phyloP scores from a whole-genome alignment of 495 filamentous ascomycete species.

The Podospora tetraspora region DNA sequence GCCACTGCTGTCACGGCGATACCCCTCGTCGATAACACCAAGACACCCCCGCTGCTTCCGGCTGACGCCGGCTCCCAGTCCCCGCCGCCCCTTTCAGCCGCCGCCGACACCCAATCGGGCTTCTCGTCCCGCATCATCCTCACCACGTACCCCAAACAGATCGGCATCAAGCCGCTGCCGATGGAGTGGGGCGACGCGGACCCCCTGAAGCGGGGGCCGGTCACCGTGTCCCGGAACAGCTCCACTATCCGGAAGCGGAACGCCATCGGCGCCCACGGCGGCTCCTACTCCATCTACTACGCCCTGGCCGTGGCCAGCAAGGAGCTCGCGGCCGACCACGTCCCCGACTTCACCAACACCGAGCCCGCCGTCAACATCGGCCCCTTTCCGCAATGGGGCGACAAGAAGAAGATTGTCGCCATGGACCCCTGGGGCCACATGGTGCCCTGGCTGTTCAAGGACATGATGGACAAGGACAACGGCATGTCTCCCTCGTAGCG shows the following conservation, averaged over 20 bases:
- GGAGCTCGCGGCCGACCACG: conserved; percentile 75
- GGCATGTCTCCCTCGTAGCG: conserved; percentile 25
- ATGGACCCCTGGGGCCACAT: conserved; percentile 95
- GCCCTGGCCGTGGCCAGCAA: conserved; percentile 89
- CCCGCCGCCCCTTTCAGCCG: conserved; percentile 11
- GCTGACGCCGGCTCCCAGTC: conserved; percentile 31
- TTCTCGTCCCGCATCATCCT: conserved; percentile 41
- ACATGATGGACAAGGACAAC: conserved; percentile 61
- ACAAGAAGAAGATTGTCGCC: conserved; percentile 91
- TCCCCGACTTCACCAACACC: conserved; percentile 88
- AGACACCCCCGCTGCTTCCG: conserved; percentile 25
- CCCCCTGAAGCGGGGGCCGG: conserved; percentile 69
- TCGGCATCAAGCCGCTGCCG: conserved; percentile 82
- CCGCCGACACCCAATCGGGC: conserved; percentile 21
- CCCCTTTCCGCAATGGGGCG: conserved; percentile 82
- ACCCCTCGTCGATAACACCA: conserved; percentile 19
- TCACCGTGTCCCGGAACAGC: conserved; percentile 76
- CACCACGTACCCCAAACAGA: conserved; percentile 91
- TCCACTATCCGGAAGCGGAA: conserved; percentile 81
- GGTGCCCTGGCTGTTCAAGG: conserved; percentile 72
- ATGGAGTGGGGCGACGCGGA: conserved; percentile 85
- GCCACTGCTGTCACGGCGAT: conserved; percentile 1
- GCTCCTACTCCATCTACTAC: conserved; percentile 96
- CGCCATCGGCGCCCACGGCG: conserved; percentile 79
- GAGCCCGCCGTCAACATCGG: conserved; percentile 85